Evolutionary conservation across 352 stramenopile genomes (phyloP).

Genomic region (Phytophthora chlamydospora): DNA sequence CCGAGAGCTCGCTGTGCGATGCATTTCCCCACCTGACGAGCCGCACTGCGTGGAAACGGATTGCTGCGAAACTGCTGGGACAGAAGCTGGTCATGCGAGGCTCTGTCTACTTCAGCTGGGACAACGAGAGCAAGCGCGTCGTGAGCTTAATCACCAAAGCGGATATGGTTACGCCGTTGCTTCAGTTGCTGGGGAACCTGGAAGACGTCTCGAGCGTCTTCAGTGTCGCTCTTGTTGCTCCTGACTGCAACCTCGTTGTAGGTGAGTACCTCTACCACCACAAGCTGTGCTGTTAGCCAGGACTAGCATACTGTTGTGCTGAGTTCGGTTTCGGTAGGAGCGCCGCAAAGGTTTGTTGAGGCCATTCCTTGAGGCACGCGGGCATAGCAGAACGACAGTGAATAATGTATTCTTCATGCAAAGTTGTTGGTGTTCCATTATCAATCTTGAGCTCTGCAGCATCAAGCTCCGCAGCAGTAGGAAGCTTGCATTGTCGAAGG

Average conservation of each 20-base stretch:
- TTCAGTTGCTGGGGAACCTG: not conserved
- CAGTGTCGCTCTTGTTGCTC: not conserved
- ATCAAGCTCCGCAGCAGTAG: too few relatives aligned
- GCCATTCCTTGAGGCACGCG: too few relatives aligned
- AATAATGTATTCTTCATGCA: too few relatives aligned
- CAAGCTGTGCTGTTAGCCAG: too few relatives aligned
- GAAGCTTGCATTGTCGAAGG: too few relatives aligned
- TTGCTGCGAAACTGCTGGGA: not conserved
- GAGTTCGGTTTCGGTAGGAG: too few relatives aligned
- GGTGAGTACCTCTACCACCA: not conserved
- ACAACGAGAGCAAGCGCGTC: not conserved
- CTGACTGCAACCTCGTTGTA: slow-evolving; percentile 1
- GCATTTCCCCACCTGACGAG: slow-evolving; percentile 1
- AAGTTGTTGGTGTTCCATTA: too few relatives aligned
- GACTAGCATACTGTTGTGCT: too few relatives aligned
- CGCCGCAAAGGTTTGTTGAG: too few relatives aligned
- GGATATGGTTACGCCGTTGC: slow-evolving; percentile 4
- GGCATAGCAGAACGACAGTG: too few relatives aligned
- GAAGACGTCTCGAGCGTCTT: not conserved
- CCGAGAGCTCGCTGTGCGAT: not conserved
- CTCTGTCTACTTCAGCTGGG: not conserved
- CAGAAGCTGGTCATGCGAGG: slow-evolving; percentile 6
- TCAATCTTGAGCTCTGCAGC: too few relatives aligned
- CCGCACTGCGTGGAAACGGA: not conserved
- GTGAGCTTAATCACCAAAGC: slow-evolving; percentile 3